Base-by-base conservation (phyloP, 805 yeast species). In the Cyberlindnera euphorbiae region DNA sequence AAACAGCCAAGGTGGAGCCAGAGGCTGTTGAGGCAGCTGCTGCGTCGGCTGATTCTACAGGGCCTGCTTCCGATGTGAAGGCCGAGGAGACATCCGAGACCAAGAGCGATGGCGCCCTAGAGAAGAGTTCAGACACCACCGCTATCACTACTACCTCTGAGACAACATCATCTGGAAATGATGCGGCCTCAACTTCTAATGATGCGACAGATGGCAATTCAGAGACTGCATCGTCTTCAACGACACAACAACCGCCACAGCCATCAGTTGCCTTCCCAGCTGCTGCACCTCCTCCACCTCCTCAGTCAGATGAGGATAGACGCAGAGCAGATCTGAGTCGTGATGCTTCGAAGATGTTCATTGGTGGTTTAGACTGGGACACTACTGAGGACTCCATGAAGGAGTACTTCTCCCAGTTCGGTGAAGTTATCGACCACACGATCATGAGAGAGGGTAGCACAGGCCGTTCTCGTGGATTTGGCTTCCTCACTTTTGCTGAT, bases 361-460 rank as follows among this genome's bases (percentile, higher is more conserved):
- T 87, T 60, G 98, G 98, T 45, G 98, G 98, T 33, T 76, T 90
- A 52, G 93, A 90, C 55, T 90, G 97, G 97, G 97, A 90, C 56
- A 90, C 98, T 12, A 80, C 89, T 11, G 97, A 90, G 55, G 95
- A 88, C 45, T 77, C 82, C 23, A 66, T 90, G 62, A 78, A 73
- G 48, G 80, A 77, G 37, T 90, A 90, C 59, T 90, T 90, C 58
- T 67, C 81, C 32, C 81, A 89, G 59, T 90, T 75, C 58, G 98
- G 98, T 50, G 90, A 82, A 46, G 89, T 90, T 36, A 58, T 77
- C 28, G 97, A 89, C 47, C 76, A 84, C 53, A 85, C 90, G 26
- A 90, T 90, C 44, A 90, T 93, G 97, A 82, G 93, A 52, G 97
- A 90, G 58, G 71, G 75, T 28, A 66, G 71, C 30, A 83, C 93